Percentiles rank a stretch among this genome's conserved stretches.
Conservation (phyloP, 768 basidiomycete species). For the Amanita subjunquillea region DNA sequence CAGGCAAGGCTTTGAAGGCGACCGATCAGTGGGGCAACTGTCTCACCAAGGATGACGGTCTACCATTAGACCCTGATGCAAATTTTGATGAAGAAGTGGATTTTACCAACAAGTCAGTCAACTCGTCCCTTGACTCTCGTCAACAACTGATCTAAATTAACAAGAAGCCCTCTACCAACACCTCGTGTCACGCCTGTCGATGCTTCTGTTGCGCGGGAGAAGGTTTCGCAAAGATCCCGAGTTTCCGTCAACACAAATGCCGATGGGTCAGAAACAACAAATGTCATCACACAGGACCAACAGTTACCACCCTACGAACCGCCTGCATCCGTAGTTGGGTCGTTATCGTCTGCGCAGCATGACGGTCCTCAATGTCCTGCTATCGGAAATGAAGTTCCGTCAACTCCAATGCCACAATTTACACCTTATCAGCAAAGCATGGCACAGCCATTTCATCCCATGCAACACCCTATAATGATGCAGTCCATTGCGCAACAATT, state of each 20-base stretch:
- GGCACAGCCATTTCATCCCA: neutral
- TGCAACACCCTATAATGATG: neutral
- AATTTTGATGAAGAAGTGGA: slow-evolving; percentile 23
- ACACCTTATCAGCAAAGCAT: neutral
- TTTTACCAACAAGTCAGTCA: slow-evolving; percentile 30
- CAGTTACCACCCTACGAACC: neutral
- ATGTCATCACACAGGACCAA: neutral
- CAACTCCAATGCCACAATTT: neutral
- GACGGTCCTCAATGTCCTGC: neutral
- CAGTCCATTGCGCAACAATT: neutral
- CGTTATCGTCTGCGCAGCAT: neutral
- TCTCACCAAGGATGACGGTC: slow-evolving; percentile 28
- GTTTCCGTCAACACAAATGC: neutral
- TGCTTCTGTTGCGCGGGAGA: neutral
- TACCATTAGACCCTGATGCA: slow-evolving; percentile 22
- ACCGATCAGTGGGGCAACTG: slow-evolving; percentile 45
- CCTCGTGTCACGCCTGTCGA: slow-evolving; percentile 46
- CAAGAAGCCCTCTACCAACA: slow-evolving; percentile 54
- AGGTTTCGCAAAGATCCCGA: neutral
- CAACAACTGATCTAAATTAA: slow-evolving; percentile 11
- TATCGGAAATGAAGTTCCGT: neutral
- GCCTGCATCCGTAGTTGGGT: neutral
- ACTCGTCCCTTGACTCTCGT: slow-evolving; percentile 3
- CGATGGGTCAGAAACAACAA: neutral
- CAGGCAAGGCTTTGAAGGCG: slow-evolving; percentile 32